Base-by-base conservation (phyloP, 345 rosid genomes). In the Zanthoxylum bungeanum region DNA sequence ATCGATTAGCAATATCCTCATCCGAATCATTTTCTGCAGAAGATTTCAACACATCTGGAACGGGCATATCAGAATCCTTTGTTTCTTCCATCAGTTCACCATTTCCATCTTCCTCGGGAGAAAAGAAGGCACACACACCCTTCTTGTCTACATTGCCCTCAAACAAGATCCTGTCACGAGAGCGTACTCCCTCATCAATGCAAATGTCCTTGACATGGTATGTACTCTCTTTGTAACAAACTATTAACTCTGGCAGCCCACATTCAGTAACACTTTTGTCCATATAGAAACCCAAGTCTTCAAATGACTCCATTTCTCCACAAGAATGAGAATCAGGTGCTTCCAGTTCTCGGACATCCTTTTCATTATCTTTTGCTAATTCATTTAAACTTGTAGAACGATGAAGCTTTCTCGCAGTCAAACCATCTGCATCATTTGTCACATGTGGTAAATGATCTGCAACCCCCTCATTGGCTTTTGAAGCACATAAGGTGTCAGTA, bases 191-290 rank as follows among this genome's bases (percentile, higher is more conserved):
- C 70, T 95, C 91, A 33, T 95, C 96, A 3, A 92, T 51, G 31
- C 96, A 91, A 16, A 92, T 89, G 69, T 91, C 99, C 82, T 92
- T 95, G 33, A 82, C 83, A 72, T 84, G 84, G 70, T 72, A 84
- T 51, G 82, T 70, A 34, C 71, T 80, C 78, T 88, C 92, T 72
- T 85, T 79, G 82, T 80, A 91, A 73, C 96, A 90, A 72, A 91
- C 87, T 28, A 84, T 73, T 64, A 91, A 72, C 79, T 91, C 97
- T 3, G 93, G 93, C 25, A 86, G 42, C 34, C 80, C 87, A 61
- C 82, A 79, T 42, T 82, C 92, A 51, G 76, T 74, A 8, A 85
- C 82, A 74, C 70, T 86, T 80, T 89, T 87, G 78, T 88, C 92
- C 80, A 80, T 70, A 53, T 80, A 85, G 62, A 84, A 72, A 66